Base-by-base conservation (phyloP, 495 filamentous ascomycete species). In the Talaromyces borbonicus region DNA sequence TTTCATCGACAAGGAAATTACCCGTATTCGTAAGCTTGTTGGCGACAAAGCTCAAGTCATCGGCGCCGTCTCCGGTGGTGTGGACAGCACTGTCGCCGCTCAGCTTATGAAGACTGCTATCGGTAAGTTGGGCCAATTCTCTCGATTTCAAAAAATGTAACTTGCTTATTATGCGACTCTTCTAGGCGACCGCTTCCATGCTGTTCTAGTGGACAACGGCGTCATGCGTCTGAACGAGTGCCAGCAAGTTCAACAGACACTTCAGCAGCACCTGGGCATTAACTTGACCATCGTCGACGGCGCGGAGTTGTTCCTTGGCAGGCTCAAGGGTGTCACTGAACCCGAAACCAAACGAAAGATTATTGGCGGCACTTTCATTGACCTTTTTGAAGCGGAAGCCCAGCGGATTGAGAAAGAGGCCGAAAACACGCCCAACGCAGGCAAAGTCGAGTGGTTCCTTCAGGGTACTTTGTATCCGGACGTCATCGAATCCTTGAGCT, bases 291-390 rank as follows among this genome's bases (percentile, higher is more conserved):
- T 98, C 35, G 77, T 92, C 4, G 85, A 98, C 55, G 90, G 81
- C 8, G 70, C 76, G 14, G 69, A 90, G 52, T 67, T 69, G 12
- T 97, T 97, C 69, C 62, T 96, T 16, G 63, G 59, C 7, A 68
- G 78, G 12, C 73, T 98, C 7, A 80, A 81, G 60, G 90, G 87
- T 20, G 77, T 92, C 29, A 54, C 54, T 0, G 85, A 95, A 31
- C 92, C 92, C 0, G 90, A 97, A 66, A 75, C 81, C 65, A 98
- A 98, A 74, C 77, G 90, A 22, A 96, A 92, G 68, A 79, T 96
- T 55, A 96, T 98, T 55, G 90, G 88, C 24, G 72, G 9, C 71
- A 48, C 27, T 29, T 43, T 83, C 62, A 96, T 96, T 56, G 88
- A 95, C 49, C 64, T 94, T 18, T 96, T 95, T 63, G 80, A 95